Evolutionary conservation across 768 basidiomycete species (phyloP), one percentile per base, ranked within the genome.

Genomic region (Phaeotremella skinneri): DNA sequence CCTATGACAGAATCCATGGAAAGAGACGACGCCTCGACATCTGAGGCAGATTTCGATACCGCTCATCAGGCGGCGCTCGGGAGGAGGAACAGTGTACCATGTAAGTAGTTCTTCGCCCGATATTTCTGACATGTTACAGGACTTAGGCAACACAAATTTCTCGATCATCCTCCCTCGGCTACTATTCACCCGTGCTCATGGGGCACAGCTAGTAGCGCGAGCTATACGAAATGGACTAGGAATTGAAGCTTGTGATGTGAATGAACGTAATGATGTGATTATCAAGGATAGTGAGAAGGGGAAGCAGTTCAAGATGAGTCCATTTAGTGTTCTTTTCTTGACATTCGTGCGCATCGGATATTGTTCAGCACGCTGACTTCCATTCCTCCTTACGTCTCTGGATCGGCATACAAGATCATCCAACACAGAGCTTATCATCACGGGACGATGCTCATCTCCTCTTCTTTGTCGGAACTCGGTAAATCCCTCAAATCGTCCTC

Each of bases 381-480:
- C 11, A 9, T 9, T 9, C n/a, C 23, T 14, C 17, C 54, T 58
- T 74, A 98, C 91, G 87, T 97, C 61, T 98, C 94, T 48, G 96
- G 96, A 41, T 97, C 92, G 7, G 96, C 96, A 11, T 99, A 96
- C 80, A 97, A 96, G 79, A 89, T 99, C 55, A 87, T 88, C 43
- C 88, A 85, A 66, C 84, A 85, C 52, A 82, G 96, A 27, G 91
- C 92, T 5, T 98, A 97, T 78, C 94, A 98, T 68, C 96, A 99
- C 67, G 96, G 96, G 0, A 99, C 96, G 16, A 99, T 99, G 96
- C 83, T 99, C 26, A 88, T 98, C 21, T 87, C 89, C 6, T 91
- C 91, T 2, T 79, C 82, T 47, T 81, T 97, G 27, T 80, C 82
- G 31, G 81, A 83, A 4, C 79, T 99, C 6, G 87, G 89, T 0